Conservation (phyloP, 345 rosid genomes). For the Eucalyptus marginata region DNA sequence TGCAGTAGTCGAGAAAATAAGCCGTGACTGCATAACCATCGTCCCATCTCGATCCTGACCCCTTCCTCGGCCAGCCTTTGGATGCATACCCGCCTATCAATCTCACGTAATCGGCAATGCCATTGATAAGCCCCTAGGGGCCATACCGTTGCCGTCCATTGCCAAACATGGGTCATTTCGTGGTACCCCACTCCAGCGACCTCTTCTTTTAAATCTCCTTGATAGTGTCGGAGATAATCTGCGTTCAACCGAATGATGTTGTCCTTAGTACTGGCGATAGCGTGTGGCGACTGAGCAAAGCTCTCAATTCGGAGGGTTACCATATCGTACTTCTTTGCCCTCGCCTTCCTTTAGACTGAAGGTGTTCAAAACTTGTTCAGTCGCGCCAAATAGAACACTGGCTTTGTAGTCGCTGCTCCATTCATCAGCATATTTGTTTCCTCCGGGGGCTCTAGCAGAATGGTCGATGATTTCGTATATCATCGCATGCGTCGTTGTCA, state of each 20-base stretch:
- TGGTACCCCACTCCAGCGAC: neutral
- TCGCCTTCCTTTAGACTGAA: neutral
- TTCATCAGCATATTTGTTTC: neutral
- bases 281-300: neutral
- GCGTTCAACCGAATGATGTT: neutral
- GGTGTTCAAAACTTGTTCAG: neutral
- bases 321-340: neutral
- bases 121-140: neutral
- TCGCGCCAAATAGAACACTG: neutral
- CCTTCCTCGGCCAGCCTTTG: neutral
- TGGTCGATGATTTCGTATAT: neutral
- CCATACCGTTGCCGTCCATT: neutral
- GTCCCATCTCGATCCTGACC: neutral
- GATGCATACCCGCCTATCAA: neutral
- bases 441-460: neutral
- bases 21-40: neutral
- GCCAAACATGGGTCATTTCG: neutral
- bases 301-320: neutral
- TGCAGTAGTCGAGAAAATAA: neutral
- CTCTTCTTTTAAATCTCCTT: neutral
- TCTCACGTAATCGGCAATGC: neutral
- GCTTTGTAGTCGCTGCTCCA: neutral
- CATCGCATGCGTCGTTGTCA: neutral
- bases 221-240: neutral
- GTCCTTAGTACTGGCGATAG: neutral